These are phyloP conservation scores for Biscogniauxia mediterranea DNA, from an alignment of 2,329 filamentous ascomycete genomes.

Conservation along the genomic window DNA sequence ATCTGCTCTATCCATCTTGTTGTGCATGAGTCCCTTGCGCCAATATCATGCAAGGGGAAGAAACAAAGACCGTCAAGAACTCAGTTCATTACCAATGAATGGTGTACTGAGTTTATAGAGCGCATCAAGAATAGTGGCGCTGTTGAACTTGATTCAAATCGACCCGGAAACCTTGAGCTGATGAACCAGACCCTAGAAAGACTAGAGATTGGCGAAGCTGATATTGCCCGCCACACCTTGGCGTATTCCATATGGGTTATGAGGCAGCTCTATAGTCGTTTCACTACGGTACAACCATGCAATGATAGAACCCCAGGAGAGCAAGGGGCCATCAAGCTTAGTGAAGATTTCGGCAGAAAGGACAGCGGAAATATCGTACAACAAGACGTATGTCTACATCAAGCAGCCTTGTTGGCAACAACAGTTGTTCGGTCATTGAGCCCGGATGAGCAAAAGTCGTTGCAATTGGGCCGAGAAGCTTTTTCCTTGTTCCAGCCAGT, in stretches of 20 bases:
- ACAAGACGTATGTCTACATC: constrained; percentile 28
- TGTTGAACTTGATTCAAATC: constrained; percentile 15
- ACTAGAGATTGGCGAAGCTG: constrained; percentile 4
- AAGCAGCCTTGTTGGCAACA: constrained; percentile 28
- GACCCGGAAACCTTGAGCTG: constrained; percentile 8
- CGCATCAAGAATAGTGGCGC: constrained; percentile 13
- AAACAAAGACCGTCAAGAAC: constrained; percentile 2
- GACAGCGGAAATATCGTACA: constrained; percentile 5
- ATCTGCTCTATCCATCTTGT: constrained; percentile 30
- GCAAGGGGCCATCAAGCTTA: constrained; percentile 13
- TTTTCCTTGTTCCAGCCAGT: constrained; percentile 25
- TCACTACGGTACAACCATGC: constrained; percentile 15
- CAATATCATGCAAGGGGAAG: constrained; percentile 2
- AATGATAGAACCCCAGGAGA: not conserved
- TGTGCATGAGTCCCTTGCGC: constrained; percentile 16
- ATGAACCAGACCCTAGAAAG: constrained; percentile 11
- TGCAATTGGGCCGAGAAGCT: constrained; percentile 23
- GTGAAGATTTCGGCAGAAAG: constrained; percentile 13
- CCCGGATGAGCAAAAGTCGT: constrained; percentile 25
- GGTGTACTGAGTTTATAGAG: constrained; percentile 13
- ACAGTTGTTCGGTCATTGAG: constrained; percentile 25
- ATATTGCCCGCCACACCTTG: constrained; percentile 15
- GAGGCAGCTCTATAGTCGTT: constrained; percentile 30
- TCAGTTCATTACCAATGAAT: constrained; percentile 20
- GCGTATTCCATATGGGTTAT: constrained; percentile 30